A percentile compares a stretch with the other conserved stretches of the same genome.
Conservation (phyloP, 768 basidiomycete genomes). For the Neoboletus brunneissimus region DNA sequence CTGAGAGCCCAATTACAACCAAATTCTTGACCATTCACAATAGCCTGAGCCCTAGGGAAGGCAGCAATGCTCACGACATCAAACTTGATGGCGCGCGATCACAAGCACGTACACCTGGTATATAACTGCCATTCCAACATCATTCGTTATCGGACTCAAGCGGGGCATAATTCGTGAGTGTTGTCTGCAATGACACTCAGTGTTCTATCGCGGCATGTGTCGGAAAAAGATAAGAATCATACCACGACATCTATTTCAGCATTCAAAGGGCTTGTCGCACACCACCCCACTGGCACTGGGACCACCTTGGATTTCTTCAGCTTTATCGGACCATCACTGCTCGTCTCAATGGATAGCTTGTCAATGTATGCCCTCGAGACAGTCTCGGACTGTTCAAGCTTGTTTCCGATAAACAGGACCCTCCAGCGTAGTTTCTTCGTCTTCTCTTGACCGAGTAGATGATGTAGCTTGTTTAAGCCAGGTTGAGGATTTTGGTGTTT, state of each 20-base stretch:
- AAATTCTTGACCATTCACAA: neutral
- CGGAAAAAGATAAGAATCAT: neutral
- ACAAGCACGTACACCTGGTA: neutral
- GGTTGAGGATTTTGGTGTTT: neutral
- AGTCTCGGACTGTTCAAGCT: neutral
- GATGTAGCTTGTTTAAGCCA: neutral
- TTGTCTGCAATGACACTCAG: neutral
- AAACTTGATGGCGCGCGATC: neutral
- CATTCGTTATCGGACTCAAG: neutral
- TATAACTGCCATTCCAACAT: neutral
- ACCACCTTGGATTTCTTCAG: neutral
- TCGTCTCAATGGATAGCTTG: neutral
- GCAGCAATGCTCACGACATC: too few relatives aligned
- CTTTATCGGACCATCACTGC: neutral
- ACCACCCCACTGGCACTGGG: neutral
- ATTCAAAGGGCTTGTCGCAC: neutral
- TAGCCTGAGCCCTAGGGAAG: neutral
- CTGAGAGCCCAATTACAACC: too few relatives aligned
- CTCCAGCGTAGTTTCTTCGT: neutral
- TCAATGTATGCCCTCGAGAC: neutral
- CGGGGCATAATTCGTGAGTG: neutral
- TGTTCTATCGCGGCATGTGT: neutral
- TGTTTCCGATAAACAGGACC: constrained; percentile 3
- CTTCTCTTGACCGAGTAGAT: neutral
- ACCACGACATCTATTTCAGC: neutral